These are phyloP conservation scores for Yamadazyma sp. DNA, from an alignment of 805 yeast genomes.

Conservation along the genomic window DNA sequence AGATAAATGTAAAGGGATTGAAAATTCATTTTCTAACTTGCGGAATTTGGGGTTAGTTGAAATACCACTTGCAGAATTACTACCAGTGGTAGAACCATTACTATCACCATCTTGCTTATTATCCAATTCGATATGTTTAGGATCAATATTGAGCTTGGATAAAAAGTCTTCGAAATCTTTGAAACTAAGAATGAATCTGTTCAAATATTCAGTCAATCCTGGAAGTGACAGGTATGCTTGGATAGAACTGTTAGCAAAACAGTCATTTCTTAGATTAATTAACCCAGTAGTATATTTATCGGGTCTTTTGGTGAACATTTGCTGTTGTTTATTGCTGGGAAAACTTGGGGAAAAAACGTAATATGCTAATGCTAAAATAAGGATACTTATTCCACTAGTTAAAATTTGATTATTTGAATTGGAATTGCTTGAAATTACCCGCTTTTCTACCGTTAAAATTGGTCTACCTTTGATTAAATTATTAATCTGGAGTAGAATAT, in stretches of 20 bases:
- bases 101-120: slow-evolving; percentile 6
- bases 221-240: slow-evolving; percentile 74
- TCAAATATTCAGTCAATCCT: slow-evolving; percentile 55
- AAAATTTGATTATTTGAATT: neutral
- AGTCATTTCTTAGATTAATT: slow-evolving; percentile 78
- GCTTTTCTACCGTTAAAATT: no score
- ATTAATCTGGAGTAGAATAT: no score
- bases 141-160: slow-evolving; percentile 17
- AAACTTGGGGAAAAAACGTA: slow-evolving; percentile 12
- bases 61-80: slow-evolving; percentile 1
- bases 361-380: slow-evolving; percentile 3
- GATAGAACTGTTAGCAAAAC: slow-evolving; percentile 86
- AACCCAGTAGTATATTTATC: slow-evolving; percentile 81
- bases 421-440: no score
- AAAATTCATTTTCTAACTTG: slow-evolving; percentile 21
- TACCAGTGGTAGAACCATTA: slow-evolving; percentile 1
- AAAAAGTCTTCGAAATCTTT: slow-evolving; percentile 19
- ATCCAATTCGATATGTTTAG: slow-evolving; percentile 7
- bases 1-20: slow-evolving; percentile 54
- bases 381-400: neutral
- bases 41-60: slow-evolving; percentile 17
- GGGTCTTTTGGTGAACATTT: slow-evolving; percentile 52
- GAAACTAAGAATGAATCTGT: slow-evolving; percentile 31
- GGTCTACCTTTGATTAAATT: no score
- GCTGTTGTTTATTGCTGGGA: neutral